Evolutionary conservation across 345 rosid species (phyloP).

Genomic region (Theobroma cacao): DNA sequence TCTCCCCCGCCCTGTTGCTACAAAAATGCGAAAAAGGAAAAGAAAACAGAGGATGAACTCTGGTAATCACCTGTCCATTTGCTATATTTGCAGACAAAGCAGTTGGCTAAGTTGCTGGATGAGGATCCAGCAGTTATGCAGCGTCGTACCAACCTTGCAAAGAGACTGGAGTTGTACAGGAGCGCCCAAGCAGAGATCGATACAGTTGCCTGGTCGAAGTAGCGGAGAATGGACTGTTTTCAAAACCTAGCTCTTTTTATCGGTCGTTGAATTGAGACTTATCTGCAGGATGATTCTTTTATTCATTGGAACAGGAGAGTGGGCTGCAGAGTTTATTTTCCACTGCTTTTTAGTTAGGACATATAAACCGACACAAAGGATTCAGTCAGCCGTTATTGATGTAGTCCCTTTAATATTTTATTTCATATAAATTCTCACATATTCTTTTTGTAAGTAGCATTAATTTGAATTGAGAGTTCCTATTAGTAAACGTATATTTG

Average conservation of each 20-base stretch:
- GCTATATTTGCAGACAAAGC: constrained; percentile 43
- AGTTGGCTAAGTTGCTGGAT: constrained; percentile 56
- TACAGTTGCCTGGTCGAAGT: constrained; percentile 89
- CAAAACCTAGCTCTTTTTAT: not conserved
- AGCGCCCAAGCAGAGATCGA: constrained; percentile 88
- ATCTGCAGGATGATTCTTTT: constrained; percentile 10
- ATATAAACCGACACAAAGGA: too few relatives aligned
- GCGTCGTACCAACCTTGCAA: constrained; percentile 59
- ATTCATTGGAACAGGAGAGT: not conserved
- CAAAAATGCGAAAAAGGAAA: not conserved
- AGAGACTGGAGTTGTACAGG: constrained; percentile 86
- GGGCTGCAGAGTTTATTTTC: not conserved
- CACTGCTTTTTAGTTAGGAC: not conserved
- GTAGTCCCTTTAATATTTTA: not conserved
- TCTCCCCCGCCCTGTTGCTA: not conserved
- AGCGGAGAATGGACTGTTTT: constrained; percentile 18
- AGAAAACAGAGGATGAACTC: not conserved
- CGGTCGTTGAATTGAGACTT: not conserved
- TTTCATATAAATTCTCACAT: too few relatives aligned
- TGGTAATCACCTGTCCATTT: not conserved
- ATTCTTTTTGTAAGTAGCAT: too few relatives aligned
- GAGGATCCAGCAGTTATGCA: constrained; percentile 91
- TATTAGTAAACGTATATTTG: too few relatives aligned
- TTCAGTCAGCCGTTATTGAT: not conserved
- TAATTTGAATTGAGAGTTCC: not conserved